Base-by-base conservation (phyloP, 805 yeast genomes). In the Candida qinlingensis region DNA sequence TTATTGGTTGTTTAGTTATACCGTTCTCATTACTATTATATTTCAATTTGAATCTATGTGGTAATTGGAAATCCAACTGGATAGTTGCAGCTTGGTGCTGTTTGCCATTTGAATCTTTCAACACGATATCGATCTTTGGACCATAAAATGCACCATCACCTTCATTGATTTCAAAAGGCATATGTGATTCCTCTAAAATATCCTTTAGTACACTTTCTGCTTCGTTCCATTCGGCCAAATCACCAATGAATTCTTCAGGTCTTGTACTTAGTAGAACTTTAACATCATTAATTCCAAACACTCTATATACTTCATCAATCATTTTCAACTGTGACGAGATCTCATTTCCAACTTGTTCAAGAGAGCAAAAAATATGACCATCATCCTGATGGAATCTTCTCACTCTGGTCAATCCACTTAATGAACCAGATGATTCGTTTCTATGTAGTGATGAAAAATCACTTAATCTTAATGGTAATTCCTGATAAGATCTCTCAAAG, bases 111-210 rank as follows among this genome's bases (percentile, higher is more conserved):
- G 85, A 83, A 68, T 94, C 99, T 7, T 80, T 80, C 45, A 94
- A 78, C 46, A 87, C 71, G 40, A 94, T 77, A 65, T 94, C 99
- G 52, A 94, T 89, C 63, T 92, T 92, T 30, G 99, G 99, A 0
- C 99, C 99, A 69, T 94, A 94, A 65, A 81, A 81, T 7, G 87
- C 99, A 34, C 99, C 99, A 65, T 94, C 99, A n/a, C 95, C 96
- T 53, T 82, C 87, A 55, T 90, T 82, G 7, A 87, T 57, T 13
- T 75, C 63, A 95, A 96, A 91, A 5, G 70, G 64, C 39, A 73
- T 69, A 1, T 82, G 82, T 10, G 75, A 67, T 10, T 65, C 58
- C 45, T 83, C 71, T 42, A 94, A 66, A 1, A 87, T 91, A 1
- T 64, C 58, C 30, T 75, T 75, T 50, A 94, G 71, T 46, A 80